Conservation (phyloP, 306 rosid species). For the Cucumis hystrix region DNA sequence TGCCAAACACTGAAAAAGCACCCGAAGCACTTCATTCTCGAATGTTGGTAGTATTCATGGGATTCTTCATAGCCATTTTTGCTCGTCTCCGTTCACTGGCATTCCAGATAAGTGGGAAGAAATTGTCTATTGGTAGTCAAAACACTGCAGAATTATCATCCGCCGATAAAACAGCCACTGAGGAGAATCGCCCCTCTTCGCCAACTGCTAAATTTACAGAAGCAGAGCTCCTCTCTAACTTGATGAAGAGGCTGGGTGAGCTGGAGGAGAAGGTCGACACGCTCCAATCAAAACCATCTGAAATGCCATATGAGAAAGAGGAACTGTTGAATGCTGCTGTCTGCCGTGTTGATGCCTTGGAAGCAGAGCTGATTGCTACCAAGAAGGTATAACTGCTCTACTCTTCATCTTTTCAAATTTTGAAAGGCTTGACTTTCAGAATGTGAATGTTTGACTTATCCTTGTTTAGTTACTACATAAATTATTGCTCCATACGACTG, state of each 20-base stretch:
- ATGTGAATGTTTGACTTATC: background rate
- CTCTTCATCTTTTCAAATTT: background rate
- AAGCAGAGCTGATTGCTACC: slow-evolving; percentile 89
- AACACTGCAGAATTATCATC: slow-evolving; percentile 14
- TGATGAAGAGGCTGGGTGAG: slow-evolving; percentile 59
- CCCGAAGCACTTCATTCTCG: slow-evolving; percentile 40
- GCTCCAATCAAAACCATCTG: slow-evolving; percentile 82
- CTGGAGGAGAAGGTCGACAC: slow-evolving; percentile 77
- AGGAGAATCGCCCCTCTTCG: slow-evolving; percentile 30
- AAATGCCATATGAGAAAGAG: slow-evolving; percentile 82
- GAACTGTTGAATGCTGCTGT: slow-evolving; percentile 98
- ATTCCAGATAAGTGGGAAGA: slow-evolving; percentile 34
- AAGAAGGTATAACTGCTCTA: slow-evolving; percentile 50
- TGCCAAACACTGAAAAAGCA: slow-evolving; percentile 17
- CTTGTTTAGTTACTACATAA: background rate
- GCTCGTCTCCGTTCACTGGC: slow-evolving; percentile 33
- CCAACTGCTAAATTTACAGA: slow-evolving; percentile 22
- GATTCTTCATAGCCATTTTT: slow-evolving; percentile 45
- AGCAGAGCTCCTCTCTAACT: slow-evolving; percentile 38
- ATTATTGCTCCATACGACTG: background rate
- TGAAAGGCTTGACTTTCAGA: background rate
- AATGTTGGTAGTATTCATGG: slow-evolving; percentile 41
- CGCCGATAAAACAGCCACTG: slow-evolving; percentile 20
- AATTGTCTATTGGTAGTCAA: slow-evolving; percentile 21
- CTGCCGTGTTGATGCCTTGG: slow-evolving; percentile 91